Percentiles rank a stretch among this genome's conserved stretches.
Evolutionary conservation across 2,329 filamentous ascomycete genomes (phyloP).

Genomic region (Niveomyces coronatus): DNA sequence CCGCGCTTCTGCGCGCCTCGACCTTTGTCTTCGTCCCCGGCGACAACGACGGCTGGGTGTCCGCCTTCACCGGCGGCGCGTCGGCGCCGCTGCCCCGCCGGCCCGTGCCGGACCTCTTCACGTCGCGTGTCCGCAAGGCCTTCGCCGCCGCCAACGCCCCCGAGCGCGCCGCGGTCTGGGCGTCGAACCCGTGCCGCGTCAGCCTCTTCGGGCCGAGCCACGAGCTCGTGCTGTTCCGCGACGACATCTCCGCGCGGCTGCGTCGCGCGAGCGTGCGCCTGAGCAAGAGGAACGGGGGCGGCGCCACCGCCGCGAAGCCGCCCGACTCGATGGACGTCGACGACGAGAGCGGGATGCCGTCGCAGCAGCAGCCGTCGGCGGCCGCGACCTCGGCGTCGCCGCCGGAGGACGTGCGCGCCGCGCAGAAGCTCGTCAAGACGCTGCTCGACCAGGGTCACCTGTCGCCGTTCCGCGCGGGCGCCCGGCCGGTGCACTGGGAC

Average conservation of each 20-base stretch:
- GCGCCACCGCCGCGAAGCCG: conserved; percentile 5
- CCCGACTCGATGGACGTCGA: conserved; percentile 33
- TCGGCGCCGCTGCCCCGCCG: conserved; percentile 60
- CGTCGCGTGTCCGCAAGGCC: conserved; percentile 68
- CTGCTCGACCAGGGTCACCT: conserved; percentile 84
- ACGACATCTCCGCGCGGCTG: conserved; percentile 74
- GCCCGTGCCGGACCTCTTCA: conserved; percentile 78
- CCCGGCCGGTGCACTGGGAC: conserved; percentile 84
- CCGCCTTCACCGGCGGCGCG: conserved; percentile 68
- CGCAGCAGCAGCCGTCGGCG: conserved; percentile 10
- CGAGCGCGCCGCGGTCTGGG: conserved; percentile 62
- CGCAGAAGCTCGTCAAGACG: conserved; percentile 78
- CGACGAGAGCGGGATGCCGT: neutral
- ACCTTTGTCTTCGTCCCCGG: conserved; percentile 92
- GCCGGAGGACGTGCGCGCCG: conserved; percentile 44
- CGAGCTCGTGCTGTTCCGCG: conserved; percentile 78
- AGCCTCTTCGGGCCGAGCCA: conserved; percentile 79
- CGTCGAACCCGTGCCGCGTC: conserved; percentile 74
- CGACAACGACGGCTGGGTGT: conserved; percentile 96
- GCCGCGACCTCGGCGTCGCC: conserved; percentile 17
- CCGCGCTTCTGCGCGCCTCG: conserved; percentile 63
- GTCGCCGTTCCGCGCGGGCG: conserved; percentile 71
- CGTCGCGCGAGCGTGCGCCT: conserved; percentile 67
- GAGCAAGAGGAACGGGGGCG: conserved; percentile 27
- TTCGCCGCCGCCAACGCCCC: conserved; percentile 65